phyloP scores from a whole-genome alignment of 2,329 filamentous ascomycete genomes.

The Cladosporium sp. region DNA sequence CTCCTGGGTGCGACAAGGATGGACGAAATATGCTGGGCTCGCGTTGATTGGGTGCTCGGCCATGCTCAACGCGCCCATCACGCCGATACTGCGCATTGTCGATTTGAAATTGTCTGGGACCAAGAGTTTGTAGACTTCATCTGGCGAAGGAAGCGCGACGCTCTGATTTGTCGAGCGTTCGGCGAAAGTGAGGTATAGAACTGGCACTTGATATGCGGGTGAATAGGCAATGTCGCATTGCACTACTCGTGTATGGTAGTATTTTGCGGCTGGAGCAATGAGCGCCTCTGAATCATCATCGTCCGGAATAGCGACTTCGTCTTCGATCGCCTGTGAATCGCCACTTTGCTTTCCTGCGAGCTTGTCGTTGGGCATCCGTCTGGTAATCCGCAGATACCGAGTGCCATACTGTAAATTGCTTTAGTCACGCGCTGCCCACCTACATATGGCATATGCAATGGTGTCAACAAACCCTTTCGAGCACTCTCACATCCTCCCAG shows the following conservation, averaged over 20 bases:
- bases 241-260: not conserved
- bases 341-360: not conserved
- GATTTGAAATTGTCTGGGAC: conserved; percentile 37
- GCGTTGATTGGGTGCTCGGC: conserved; percentile 79
- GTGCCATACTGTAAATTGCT: not conserved
- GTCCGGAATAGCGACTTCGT: not conserved
- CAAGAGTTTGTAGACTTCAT: conserved; percentile 39
- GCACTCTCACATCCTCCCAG: conserved; percentile 9
- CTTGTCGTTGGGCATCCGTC: not conserved
- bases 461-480: conserved; percentile 1
- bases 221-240: conserved; percentile 47
- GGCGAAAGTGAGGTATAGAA: conserved; percentile 43
- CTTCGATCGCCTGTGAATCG: not conserved
- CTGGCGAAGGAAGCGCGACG: conserved; percentile 23
- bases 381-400: conserved; percentile 8
- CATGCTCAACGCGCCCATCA: conserved; percentile 34
- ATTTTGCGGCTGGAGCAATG: no score
- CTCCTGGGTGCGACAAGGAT: conserved; percentile 86
- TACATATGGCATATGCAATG: not conserved
- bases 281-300: conserved; percentile 13
- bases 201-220: conserved; percentile 46
- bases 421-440: not conserved
- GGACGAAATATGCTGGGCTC: conserved; percentile 81
- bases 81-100: conserved; percentile 38
- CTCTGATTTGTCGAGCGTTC: conserved; percentile 17